phyloP scores from a whole-genome alignment of 805 yeast genomes.

The Candida tibetensis region DNA sequence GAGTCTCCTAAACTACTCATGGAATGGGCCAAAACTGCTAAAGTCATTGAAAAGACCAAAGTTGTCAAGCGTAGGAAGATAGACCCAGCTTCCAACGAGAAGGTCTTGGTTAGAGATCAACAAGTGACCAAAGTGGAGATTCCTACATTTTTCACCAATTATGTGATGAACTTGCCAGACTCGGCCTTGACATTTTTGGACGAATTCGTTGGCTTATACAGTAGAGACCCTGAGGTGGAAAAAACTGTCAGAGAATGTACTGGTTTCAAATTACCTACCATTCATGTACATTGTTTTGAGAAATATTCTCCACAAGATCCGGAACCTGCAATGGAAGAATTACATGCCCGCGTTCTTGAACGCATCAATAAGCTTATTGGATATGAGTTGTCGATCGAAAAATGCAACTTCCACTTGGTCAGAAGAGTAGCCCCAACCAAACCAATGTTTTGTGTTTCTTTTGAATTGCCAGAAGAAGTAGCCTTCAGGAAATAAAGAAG shows the following conservation, averaged over 20 bases:
- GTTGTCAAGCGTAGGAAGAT: constrained; percentile 36
- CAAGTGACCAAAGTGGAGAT: constrained; percentile 28
- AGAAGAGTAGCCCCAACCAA: constrained; percentile 96
- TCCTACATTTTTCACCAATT: constrained; percentile 63
- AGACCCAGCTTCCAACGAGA: constrained; percentile 31
- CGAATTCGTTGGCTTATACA: constrained; percentile 72
- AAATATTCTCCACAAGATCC: constrained; percentile 72
- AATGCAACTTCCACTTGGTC: constrained; percentile 71
- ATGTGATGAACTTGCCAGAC: constrained; percentile 95
- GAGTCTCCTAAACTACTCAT: constrained; percentile 52
- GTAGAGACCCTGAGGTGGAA: constrained; percentile 35
- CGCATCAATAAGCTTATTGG: constrained; percentile 43
- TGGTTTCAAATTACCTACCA: constrained; percentile 61
- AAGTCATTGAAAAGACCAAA: constrained; percentile 33
- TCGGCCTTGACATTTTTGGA: constrained; percentile 80
- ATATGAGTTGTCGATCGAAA: constrained; percentile 45
- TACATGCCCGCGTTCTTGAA: constrained; percentile 64
- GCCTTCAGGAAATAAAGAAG: constrained; percentile 46
- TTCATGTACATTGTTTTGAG: constrained; percentile 91
- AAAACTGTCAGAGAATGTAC: constrained; percentile 34
- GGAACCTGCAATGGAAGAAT: constrained; percentile 66
- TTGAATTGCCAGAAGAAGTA: constrained; percentile 64
- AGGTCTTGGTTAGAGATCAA: constrained; percentile 14
- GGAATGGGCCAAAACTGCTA: constrained; percentile 41
- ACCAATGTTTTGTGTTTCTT: constrained; percentile 90